These are phyloP conservation scores for Xylaria multiplex DNA, from an alignment of 2,329 filamentous ascomycete genomes.

Conservation along the genomic window DNA sequence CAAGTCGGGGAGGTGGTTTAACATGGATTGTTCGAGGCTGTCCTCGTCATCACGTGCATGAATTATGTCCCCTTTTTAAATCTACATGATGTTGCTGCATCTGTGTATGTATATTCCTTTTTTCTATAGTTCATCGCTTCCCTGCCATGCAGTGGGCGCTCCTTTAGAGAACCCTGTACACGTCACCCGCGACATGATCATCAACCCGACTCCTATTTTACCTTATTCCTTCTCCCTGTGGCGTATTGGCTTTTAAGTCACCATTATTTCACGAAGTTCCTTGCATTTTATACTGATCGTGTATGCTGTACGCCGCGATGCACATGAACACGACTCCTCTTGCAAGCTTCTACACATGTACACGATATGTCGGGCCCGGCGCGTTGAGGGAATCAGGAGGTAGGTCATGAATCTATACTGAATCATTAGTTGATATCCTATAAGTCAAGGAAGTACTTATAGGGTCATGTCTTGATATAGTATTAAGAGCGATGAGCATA, in stretches of 20 bases:
- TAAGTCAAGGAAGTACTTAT: background rate
- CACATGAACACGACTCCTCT: background rate
- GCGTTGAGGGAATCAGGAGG: background rate
- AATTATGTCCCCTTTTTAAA: background rate
- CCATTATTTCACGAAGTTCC: background rate
- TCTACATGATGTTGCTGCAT: background rate
- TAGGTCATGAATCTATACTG: background rate
- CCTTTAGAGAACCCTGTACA: background rate
- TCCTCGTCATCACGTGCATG: constrained; percentile 2
- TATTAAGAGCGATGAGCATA: background rate
- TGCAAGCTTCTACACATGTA: background rate
- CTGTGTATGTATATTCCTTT: background rate
- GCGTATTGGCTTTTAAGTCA: background rate
- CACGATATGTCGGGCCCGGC: background rate
- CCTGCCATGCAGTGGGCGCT: background rate
- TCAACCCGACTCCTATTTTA: background rate
- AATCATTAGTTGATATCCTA: background rate
- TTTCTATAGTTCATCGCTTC: background rate
- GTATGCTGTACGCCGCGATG: background rate
- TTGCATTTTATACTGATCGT: background rate
- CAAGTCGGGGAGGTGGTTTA: constrained; percentile 1
- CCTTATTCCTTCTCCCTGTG: background rate
- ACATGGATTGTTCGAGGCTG: constrained; percentile 4
- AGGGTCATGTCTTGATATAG: background rate
- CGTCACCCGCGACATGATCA: background rate